Conservation (phyloP, 345 rosid species). For the Odontarrhena argentea region DNA sequence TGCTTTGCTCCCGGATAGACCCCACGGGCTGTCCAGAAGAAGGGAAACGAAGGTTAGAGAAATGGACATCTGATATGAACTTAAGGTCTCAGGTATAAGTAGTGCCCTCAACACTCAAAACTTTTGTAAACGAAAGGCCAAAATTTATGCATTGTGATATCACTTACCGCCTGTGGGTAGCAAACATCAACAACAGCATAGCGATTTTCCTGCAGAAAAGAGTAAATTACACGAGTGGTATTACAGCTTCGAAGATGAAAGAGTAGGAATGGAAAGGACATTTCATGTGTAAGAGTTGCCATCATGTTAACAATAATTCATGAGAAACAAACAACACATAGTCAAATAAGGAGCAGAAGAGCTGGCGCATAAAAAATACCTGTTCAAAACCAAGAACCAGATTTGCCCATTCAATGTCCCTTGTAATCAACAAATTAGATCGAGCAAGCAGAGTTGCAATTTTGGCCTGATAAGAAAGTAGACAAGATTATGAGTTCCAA, state of each 20-base stretch:
- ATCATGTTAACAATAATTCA: background rate
- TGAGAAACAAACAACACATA: constrained; percentile 15
- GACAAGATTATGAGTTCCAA: constrained; percentile 11
- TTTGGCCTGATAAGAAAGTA: constrained; percentile 46
- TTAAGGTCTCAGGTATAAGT: constrained; percentile 17
- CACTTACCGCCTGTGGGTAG: constrained; percentile 78
- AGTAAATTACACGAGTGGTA: constrained; percentile 6
- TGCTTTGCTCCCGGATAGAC: constrained; percentile 82
- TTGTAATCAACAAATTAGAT: constrained; percentile 89
- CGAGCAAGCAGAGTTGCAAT: constrained; percentile 91
- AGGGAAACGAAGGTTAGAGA: constrained; percentile 3
- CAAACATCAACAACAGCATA: constrained; percentile 84
- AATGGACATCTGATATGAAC: constrained; percentile 8
- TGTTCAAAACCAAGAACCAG: constrained; percentile 95
- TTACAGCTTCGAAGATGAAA: constrained; percentile 11
- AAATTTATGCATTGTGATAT: constrained; percentile 1
- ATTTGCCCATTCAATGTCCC: constrained; percentile 98
- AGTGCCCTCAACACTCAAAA: constrained; percentile 9
- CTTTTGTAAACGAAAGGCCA: background rate
- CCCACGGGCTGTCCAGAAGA: constrained; percentile 74
- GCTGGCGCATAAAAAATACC: constrained; percentile 45
- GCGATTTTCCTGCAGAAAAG: constrained; percentile 80
- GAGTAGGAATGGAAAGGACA: background rate
- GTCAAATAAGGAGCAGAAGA: constrained; percentile 3
- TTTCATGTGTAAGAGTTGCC: background rate